Evolutionary conservation across 1,284 basidiomycete genomes (phyloP), one percentile per base, ranked within the genome.

Genomic region (Ganoderma resinaceum): DNA sequence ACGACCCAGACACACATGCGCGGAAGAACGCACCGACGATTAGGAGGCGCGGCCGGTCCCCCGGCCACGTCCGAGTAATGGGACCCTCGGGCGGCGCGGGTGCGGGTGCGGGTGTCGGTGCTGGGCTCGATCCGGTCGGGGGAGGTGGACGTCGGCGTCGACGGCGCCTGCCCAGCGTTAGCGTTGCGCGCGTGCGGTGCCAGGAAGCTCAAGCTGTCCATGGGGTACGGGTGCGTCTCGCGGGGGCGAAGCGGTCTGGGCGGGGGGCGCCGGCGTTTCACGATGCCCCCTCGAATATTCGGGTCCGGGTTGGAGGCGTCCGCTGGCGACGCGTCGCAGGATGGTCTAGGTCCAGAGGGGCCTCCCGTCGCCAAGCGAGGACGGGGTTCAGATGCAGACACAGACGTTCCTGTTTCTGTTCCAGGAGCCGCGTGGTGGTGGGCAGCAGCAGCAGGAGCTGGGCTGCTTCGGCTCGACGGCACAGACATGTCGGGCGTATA

Each of bases 241-340:
- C 65, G 57, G 49, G 74, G 68, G 61, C 72, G 46, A 53, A 75
- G 9, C 9, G 37, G 37, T 12, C 37, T 60, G 12, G 74, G 70
- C 23, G 70, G 74, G 5, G 74, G 74, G 33, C 74, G n/a, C n/a
- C n/a, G 74, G 31, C 67, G 69, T 3, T 72, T 70, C 2, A 35
- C 16, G 35, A 57, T 3, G 26, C 23, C 29, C 29, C 8, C 23
- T 5, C 52, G 52, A 23, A 11, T 2, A 31, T 23, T 1, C 23
- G 18, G 20, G 52, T n/a, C n/a, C n/a, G n/a, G n/a, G n/a, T n/a
- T n/a, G n/a, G 12, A 53, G 8, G 2, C 20, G 6, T 23, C 49
- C 20, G n/a, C n/a, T n/a, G n/a, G n/a, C n/a, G 18, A 26, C 49
- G 12, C 23, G 49, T 52, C 9, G 26, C 23, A 26, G 26, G 23